phyloP scores from a whole-genome alignment of 768 basidiomycete species.

The Scleroderma bovista region DNA sequence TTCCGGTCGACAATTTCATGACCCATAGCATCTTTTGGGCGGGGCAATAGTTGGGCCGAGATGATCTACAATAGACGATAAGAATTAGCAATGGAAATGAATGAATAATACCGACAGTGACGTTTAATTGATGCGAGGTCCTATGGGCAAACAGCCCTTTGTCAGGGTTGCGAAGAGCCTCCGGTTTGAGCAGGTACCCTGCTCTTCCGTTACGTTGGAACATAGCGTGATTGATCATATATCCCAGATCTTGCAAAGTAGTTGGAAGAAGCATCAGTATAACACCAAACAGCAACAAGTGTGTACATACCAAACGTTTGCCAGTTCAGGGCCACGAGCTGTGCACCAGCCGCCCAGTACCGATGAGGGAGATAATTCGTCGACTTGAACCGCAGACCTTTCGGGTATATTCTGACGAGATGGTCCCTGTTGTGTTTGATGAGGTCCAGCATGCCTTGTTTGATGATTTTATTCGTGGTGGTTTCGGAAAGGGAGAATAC shows the following conservation, averaged over 20 bases:
- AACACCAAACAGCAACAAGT: neutral
- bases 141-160: slow-evolving; percentile 50
- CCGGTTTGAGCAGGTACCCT: slow-evolving; percentile 89
- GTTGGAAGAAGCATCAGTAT: slow-evolving; percentile 3
- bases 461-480: slow-evolving; percentile 70
- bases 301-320: slow-evolving; percentile 79
- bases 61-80: slow-evolving; percentile 43
- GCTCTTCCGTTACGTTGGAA: slow-evolving; percentile 85
- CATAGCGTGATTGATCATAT: slow-evolving; percentile 93
- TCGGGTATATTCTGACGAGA: slow-evolving; percentile 82
- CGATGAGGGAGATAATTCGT: slow-evolving; percentile 86
- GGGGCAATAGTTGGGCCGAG: slow-evolving; percentile 87
- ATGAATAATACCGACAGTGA: slow-evolving; percentile 43
- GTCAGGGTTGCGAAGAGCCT: slow-evolving; percentile 59
- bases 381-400: slow-evolving; percentile 73
- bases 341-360: slow-evolving; percentile 85
- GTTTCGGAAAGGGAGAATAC: slow-evolving; percentile 91
- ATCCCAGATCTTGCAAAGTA: slow-evolving; percentile 65
- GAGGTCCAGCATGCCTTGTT: slow-evolving; percentile 60
- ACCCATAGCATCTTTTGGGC: slow-evolving; percentile 56
- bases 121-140: slow-evolving; percentile 55
- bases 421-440: slow-evolving; percentile 85
- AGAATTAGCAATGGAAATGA: neutral
- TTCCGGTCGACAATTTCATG: slow-evolving; percentile 56
- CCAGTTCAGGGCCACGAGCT: slow-evolving; percentile 95